A percentile compares a stretch with the other conserved stretches of the same genome.
phyloP scores from a whole-genome alignment of 768 basidiomycete genomes.

The Lentinula lateritia region DNA sequence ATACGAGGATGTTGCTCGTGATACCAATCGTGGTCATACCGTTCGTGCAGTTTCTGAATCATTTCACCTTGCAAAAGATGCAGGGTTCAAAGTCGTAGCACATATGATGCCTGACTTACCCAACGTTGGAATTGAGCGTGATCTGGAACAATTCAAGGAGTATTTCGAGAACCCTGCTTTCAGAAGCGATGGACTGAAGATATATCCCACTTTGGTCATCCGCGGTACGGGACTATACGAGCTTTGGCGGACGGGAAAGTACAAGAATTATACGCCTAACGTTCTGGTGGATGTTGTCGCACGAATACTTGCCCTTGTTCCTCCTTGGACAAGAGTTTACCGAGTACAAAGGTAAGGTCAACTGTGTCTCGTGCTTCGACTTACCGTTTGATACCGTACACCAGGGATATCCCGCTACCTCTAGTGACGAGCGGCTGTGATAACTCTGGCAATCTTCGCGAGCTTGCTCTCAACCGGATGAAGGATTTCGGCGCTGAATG shows the following conservation, averaged over 20 bases:
- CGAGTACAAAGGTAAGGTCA: conserved; percentile 79
- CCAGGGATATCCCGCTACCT: conserved; percentile 93
- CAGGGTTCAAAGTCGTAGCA: conserved; percentile 98
- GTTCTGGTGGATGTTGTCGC: conserved; percentile 97
- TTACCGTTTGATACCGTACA: conserved; percentile 1
- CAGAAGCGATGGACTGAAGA: conserved; percentile 94
- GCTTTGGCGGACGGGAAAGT: conserved; percentile 93
- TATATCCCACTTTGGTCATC: conserved; percentile 97
- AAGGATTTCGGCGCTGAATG: conserved; percentile 98
- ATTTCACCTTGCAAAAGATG: conserved; percentile 97
- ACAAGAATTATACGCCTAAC: conserved; percentile 99
- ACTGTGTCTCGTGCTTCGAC: conserved; percentile 3
- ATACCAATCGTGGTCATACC: conserved; percentile 98
- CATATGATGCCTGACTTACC: conserved; percentile 99
- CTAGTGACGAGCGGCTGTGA: conserved; percentile 96
- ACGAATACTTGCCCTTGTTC: conserved; percentile 90
- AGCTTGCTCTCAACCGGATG: conserved; percentile 94
- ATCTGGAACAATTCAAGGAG: conserved; percentile 98
- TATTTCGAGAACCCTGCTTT: conserved; percentile 99
- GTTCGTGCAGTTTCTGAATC: conserved; percentile 95
- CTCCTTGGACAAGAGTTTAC: conserved; percentile 98
- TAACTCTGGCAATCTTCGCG: conserved; percentile 94
- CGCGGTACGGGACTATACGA: conserved; percentile 95
- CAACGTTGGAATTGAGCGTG: conserved; percentile 95
- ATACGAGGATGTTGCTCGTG: conserved; percentile 98